Base-by-base conservation (phyloP, 2,329 filamentous ascomycete species). In the Chaetomium globosum region DNA sequence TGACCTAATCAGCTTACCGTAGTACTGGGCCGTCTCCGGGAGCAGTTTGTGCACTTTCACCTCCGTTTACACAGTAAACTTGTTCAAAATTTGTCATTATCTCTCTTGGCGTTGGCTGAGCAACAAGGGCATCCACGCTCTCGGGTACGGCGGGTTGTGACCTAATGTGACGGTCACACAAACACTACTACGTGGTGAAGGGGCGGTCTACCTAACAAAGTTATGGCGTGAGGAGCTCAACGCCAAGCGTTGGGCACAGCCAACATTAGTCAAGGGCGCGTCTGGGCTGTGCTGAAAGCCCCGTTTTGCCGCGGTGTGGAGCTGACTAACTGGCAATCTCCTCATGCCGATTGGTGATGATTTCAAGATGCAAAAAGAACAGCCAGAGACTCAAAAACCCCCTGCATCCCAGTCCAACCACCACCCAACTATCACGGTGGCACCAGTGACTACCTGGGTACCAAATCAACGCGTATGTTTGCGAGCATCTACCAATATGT, bases 191-290 rank as follows among this genome's bases (percentile, higher is more conserved):
- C 4, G 10, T n/a, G 3, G n/a, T 21, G 1, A 16, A 52, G 49
- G 23, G 23, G 49, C 49, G 49, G 49, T 52, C 49, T 19, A 26
- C 10, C 48, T 51, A 21, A 39, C 36, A 16, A 2, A 39, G 3
- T 39, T 39, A 39, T 19, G 4, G 16, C 4, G 3, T 6, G 16
- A 39, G 36, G 12, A 43, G 16, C 39, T 19, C 16, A 19, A 19
- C 33, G 56, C 56, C 56, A 59, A 59, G 56, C 56, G 19, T 16
- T 28, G 10, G 56, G 56, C 56, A 43, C 39, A 58, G 56, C 43
- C n/a, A 10, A 3, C 28, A n/a, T 51, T 43, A 59, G 43, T 8
- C 23, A 21, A 21, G 21, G n/a, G 19, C 16, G 3, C 12, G 23
- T 16, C 19, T 36, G 33, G 52, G 52, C 52, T 54, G 52, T 54